Conservation (phyloP, 2,329 filamentous ascomycete species). For the Colletotrichum sojae region DNA sequence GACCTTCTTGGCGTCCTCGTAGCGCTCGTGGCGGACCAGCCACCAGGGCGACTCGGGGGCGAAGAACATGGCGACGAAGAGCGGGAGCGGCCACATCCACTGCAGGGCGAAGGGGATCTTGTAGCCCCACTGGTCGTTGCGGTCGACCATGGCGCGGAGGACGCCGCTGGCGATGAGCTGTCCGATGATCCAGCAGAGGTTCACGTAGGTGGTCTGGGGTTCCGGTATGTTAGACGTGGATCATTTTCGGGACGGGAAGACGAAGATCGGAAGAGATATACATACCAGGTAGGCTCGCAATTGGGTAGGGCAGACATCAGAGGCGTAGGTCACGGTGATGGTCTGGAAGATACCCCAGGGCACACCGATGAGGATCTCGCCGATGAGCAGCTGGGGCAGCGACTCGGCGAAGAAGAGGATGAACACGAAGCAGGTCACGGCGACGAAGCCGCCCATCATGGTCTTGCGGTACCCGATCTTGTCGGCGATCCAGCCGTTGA, state of each 20-base stretch:
- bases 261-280: slow-evolving; percentile 42
- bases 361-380: slow-evolving; percentile 62
- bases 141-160: slow-evolving; percentile 55
- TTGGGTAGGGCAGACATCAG: slow-evolving; percentile 61
- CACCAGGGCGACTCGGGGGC: slow-evolving; percentile 67
- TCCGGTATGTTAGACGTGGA: slow-evolving; percentile 43
- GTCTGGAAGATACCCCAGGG: slow-evolving; percentile 65
- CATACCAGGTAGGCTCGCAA: slow-evolving; percentile 63
- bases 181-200: slow-evolving; percentile 66
- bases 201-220: slow-evolving; percentile 58
- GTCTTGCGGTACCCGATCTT: slow-evolving; percentile 62
- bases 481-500: slow-evolving; percentile 64
- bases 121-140: slow-evolving; percentile 59
- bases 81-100: slow-evolving; percentile 63
- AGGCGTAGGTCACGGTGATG: slow-evolving; percentile 62
- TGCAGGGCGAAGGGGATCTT: slow-evolving; percentile 65
- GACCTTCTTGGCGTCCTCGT: slow-evolving; percentile 56
- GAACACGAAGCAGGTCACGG: slow-evolving; percentile 61
- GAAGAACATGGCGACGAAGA: slow-evolving; percentile 58
- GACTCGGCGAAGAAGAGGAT: slow-evolving; percentile 62
- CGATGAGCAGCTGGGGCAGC: slow-evolving; percentile 58
- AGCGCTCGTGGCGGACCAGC: slow-evolving; percentile 58
- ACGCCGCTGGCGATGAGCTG: slow-evolving; percentile 62
- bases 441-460: slow-evolving; percentile 58
- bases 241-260: fast-evolving